Base-by-base conservation (phyloP, 768 basidiomycete species). In the Symmetrospora coprosmae region DNA sequence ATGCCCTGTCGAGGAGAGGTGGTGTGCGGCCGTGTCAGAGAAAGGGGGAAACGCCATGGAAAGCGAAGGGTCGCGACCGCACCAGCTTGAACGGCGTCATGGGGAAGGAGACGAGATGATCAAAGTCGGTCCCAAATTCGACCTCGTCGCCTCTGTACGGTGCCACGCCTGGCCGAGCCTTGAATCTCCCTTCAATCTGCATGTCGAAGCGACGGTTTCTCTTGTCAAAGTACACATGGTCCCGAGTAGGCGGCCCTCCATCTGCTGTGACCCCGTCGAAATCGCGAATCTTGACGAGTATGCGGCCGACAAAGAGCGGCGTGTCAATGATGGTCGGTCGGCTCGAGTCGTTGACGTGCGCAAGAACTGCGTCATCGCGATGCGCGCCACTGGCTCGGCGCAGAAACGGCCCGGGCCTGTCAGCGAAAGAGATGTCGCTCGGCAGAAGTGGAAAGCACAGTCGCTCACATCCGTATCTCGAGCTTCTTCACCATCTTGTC, bases 131-230 rank as follows among this genome's bases (percentile, higher is more conserved):
- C 1, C 61, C 62, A 14, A 61, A 62, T 45, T 62, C 40, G 48
- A 69, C 34, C 63, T 69, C 68, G 21, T 67, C 66, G 13, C 61
- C 65, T 2, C 47, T 45, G 38, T 69, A 69, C 2, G 64, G 64
- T 33, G 33, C 16, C 23, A 46, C 41, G 14, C 66, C 68, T 1
- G 31, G 39, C 19, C 65, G 31, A 13, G 8, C 17, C 41, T 67
- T 67, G 65, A 67, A 69, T 1, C 56, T 40, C 1, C 68, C 68
- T 37, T 69, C 66, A 34, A 69, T 66, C 25, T 67, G 51, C 45
- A 69, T 69, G 14, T 61, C 60, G 21, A 69, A 69, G 37, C 63
- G 59, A 14, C 68, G 17, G 0, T 41, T 47, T 0, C 68, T 34
- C 0, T 62, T 62, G 6, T 61, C 62, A 46, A 69, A 69, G 65